Percentiles rank a stretch among this genome's conserved stretches.
phyloP scores from a whole-genome alignment of 192 early-diverging fungal genomes.

The Irineochytrium annulatum region DNA sequence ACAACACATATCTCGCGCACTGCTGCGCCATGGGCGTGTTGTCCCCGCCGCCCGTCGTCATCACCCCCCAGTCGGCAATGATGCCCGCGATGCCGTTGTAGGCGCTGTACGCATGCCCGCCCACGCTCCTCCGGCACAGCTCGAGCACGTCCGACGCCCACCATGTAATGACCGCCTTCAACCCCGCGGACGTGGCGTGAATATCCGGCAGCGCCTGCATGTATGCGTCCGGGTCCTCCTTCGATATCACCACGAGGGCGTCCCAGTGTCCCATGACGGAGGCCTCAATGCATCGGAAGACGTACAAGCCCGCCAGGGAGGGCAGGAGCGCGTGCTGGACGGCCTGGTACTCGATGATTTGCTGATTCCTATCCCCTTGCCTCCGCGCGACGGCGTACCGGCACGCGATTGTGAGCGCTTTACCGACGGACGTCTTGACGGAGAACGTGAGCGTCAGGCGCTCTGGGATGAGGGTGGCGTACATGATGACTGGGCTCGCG shows the following conservation, averaged over 20 bases:
- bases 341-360: constrained; percentile 67
- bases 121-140: constrained; percentile 18
- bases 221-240: constrained; percentile 2
- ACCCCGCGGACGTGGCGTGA: constrained; percentile 14
- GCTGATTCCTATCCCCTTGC: constrained; percentile 56
- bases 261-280: constrained; percentile 4
- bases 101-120: constrained; percentile 64
- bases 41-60: constrained; percentile 57
- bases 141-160: constrained; percentile 10
- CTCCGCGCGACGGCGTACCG: constrained; percentile 53
- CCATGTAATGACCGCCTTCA: constrained; percentile 18
- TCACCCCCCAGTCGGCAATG: constrained; percentile 59
- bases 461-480: constrained; percentile 59
- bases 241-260: background rate
- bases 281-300: background rate
- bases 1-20: constrained; percentile 40
- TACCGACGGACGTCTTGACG: constrained; percentile 35
- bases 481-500: constrained; percentile 40
- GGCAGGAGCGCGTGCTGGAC: constrained; percentile 59
- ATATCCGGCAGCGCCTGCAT: constrained; percentile 8
- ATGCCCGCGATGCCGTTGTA: constrained; percentile 62
- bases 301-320: background rate
- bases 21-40: constrained; percentile 47
- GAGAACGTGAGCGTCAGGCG: constrained; percentile 46
- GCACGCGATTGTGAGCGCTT: constrained; percentile 56